A percentile compares a stretch with the other conserved stretches of the same genome.
phyloP scores from a whole-genome alignment of 2,329 filamentous ascomycete species.

The Dactylellina cionopaga region DNA sequence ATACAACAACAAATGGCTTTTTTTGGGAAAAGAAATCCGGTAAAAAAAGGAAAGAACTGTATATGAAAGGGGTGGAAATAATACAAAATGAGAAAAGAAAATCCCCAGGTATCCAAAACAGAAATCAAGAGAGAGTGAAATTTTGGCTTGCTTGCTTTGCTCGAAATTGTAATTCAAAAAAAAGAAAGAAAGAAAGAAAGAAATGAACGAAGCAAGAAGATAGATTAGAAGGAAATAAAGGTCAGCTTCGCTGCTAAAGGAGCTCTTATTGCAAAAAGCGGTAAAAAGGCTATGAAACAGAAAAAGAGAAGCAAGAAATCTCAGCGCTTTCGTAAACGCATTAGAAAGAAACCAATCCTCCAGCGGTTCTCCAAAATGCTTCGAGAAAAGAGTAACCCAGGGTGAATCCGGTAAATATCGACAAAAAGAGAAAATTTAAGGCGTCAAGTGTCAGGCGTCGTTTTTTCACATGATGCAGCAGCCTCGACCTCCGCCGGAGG shows the following conservation, averaged over 20 bases:
- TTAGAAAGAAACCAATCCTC: slow-evolving; percentile 15
- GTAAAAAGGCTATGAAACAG: slow-evolving; percentile 24
- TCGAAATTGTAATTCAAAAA: too few relatives aligned
- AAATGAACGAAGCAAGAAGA: neutral
- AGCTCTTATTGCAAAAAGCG: neutral
- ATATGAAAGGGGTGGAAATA: neutral
- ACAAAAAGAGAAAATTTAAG: neutral
- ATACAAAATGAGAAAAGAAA: neutral
- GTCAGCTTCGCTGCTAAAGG: neutral
- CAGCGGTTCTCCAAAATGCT: neutral
- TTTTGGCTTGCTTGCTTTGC: slow-evolving; percentile 36
- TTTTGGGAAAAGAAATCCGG: too few relatives aligned
- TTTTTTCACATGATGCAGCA: slow-evolving; percentile 43
- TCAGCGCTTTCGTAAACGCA: slow-evolving; percentile 46
- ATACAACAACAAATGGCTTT: too few relatives aligned
- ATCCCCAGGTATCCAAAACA: slow-evolving; percentile 23
- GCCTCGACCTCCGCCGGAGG: slow-evolving; percentile 20
- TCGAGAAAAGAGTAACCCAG: neutral
- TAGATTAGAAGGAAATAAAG: slow-evolving; percentile 24
- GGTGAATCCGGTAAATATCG: neutral
- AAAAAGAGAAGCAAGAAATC: slow-evolving; percentile 5
- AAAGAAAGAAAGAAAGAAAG: neutral
- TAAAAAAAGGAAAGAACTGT: neutral
- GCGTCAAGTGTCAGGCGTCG: neutral
- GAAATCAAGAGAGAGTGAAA: slow-evolving; percentile 1